Conservation (phyloP, 257 asterid genomes). For the Nicotiana paniculata region DNA sequence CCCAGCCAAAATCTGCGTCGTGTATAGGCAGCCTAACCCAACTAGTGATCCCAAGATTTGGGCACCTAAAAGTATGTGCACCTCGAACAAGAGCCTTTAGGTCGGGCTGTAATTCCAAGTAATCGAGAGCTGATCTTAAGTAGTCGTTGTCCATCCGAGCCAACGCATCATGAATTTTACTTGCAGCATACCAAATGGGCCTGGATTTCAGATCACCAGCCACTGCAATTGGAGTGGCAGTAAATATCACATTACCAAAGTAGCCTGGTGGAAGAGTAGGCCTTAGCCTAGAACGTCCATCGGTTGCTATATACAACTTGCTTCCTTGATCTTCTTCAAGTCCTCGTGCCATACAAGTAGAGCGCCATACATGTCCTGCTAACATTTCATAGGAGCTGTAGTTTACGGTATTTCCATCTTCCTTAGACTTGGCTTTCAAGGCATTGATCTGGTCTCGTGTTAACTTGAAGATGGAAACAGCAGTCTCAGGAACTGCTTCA, state of each 20-base stretch:
- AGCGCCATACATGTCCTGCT: constrained; percentile 73
- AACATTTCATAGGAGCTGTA: constrained; percentile 86
- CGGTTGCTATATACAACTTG: constrained; percentile 68
- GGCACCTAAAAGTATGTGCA: constrained; percentile 74
- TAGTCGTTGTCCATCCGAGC: constrained; percentile 72
- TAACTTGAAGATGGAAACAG: constrained; percentile 57
- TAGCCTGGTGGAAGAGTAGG: constrained; percentile 68
- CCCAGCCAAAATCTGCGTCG: constrained; percentile 85
- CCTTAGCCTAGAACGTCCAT: constrained; percentile 58
- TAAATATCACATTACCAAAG: constrained; percentile 78
- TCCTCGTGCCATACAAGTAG: constrained; percentile 55
- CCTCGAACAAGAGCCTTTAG: constrained; percentile 73
- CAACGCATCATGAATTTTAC: constrained; percentile 60
- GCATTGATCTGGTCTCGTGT: constrained; percentile 48
- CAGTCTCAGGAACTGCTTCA: constrained; percentile 25
- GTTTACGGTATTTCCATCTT: constrained; percentile 33
- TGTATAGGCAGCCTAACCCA: constrained; percentile 83
- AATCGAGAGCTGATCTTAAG: constrained; percentile 69
- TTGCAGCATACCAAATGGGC: constrained; percentile 61
- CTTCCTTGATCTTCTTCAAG: constrained; percentile 54
- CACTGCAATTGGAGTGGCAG: constrained; percentile 59
- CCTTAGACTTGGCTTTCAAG: constrained; percentile 61
- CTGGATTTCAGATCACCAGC: constrained; percentile 49
- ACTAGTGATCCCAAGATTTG: constrained; percentile 80
- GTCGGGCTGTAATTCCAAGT: constrained; percentile 75